A percentile compares a stretch with the other conserved stretches of the same genome.
phyloP scores from a whole-genome alignment of 1,139 yeast species.

The Pichia sp. region DNA sequence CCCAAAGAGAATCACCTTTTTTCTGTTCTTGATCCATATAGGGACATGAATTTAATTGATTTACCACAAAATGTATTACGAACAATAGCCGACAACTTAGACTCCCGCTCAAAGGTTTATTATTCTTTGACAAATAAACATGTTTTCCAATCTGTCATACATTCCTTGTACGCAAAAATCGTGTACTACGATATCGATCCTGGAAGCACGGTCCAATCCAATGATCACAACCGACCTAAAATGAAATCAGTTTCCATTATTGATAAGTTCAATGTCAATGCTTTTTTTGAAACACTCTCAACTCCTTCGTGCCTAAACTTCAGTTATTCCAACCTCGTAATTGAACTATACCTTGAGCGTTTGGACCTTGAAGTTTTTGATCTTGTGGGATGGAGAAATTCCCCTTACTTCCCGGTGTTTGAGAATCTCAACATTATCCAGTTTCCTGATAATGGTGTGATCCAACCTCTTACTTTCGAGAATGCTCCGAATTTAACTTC shows the following conservation, averaged over 20 bases:
- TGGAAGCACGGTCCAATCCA: no score
- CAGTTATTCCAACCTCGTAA: slow-evolving; percentile 17
- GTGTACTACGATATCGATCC: neutral
- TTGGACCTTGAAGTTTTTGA: slow-evolving; percentile 12
- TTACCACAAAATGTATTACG: slow-evolving; percentile 23
- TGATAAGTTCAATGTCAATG: slow-evolving; percentile 15
- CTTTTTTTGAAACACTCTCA: slow-evolving; percentile 14
- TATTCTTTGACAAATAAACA: slow-evolving; percentile 16
- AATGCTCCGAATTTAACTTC: slow-evolving; percentile 20
- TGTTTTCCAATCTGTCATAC: slow-evolving; percentile 16
- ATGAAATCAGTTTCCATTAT: slow-evolving; percentile 1
- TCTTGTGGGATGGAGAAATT: slow-evolving; percentile 17
- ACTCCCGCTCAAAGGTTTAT: slow-evolving; percentile 13
- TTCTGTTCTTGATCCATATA: no score
- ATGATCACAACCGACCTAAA: no score
- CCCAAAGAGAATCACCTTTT: no score
- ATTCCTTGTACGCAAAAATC: slow-evolving; percentile 15
- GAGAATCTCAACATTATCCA: slow-evolving; percentile 13
- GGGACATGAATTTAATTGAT: slow-evolving; percentile 2
- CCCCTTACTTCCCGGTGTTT: slow-evolving; percentile 8
- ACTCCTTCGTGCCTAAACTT: slow-evolving; percentile 15
- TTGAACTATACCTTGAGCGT: slow-evolving; percentile 18
- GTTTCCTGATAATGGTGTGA: slow-evolving; percentile 14
- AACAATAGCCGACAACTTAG: slow-evolving; percentile 15
- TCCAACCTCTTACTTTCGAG: slow-evolving; percentile 18